A percentile compares a stretch with the other conserved stretches of the same genome.
Evolutionary conservation across 192 early-diverging fungal genomes (phyloP).

Genomic region (Diversispora epigaea): DNA sequence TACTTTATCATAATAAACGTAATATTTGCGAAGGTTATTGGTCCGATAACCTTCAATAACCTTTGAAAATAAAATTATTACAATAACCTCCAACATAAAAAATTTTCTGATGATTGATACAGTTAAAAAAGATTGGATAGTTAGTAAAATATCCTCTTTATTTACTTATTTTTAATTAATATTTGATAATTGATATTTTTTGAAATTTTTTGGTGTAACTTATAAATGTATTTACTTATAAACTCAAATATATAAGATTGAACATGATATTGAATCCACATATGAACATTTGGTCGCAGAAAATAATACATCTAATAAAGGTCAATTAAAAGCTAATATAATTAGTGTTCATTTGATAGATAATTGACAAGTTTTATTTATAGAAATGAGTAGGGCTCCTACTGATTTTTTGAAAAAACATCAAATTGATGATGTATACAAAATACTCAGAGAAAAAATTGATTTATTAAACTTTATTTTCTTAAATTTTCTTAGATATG

Average conservation of each 20-base stretch:
- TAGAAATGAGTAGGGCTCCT: too few relatives aligned
- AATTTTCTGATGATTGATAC: too few relatives aligned
- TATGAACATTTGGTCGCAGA: slow-evolving; percentile 4
- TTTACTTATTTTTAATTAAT: slow-evolving; percentile 4
- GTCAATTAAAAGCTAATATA: slow-evolving; percentile 19
- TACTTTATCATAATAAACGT: too few relatives aligned
- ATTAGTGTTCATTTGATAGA: slow-evolving; percentile 17
- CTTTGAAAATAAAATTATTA: too few relatives aligned
- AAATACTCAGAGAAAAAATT: slow-evolving; percentile 24
- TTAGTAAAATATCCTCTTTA: slow-evolving; percentile 19
- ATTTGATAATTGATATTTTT: slow-evolving; percentile 13
- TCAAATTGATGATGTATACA: slow-evolving; percentile 8
- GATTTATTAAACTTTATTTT: slow-evolving; percentile 18
- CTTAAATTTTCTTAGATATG: slow-evolving; percentile 27
- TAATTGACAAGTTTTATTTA: too few relatives aligned
- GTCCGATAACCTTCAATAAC: too few relatives aligned
- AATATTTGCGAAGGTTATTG: too few relatives aligned
- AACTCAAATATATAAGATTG: slow-evolving; percentile 14
- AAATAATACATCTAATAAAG: slow-evolving; percentile 18
- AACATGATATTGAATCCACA: slow-evolving; percentile 22
- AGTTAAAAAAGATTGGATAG: slow-evolving; percentile 28
- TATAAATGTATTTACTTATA: slow-evolving; percentile 13
- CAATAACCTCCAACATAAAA: too few relatives aligned
- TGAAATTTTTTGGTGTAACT: slow-evolving; percentile 10
- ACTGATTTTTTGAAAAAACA: slow-evolving; percentile 12